phyloP scores from a whole-genome alignment of 2,329 filamentous ascomycete genomes.

The Thermothelomyces thermophilus region DNA sequence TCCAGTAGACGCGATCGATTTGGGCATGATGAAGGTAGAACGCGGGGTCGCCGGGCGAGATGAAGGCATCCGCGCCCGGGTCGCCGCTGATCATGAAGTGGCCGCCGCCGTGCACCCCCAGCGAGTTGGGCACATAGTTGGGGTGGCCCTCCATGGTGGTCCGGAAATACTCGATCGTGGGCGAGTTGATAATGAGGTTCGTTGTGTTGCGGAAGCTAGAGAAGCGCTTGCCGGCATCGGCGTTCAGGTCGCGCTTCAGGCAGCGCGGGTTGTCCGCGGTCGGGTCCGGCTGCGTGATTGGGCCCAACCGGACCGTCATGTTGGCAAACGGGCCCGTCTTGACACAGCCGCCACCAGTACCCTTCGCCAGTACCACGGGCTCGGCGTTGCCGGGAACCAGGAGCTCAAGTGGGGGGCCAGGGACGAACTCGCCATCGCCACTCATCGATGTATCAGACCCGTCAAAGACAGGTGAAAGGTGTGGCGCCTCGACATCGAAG shows the following conservation, averaged over 20 bases:
- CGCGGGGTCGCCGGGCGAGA: conserved; percentile 21
- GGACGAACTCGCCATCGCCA: conserved; percentile 18
- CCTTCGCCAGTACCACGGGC: conserved; percentile 7
- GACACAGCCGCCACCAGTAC: conserved; percentile 24
- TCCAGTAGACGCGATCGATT: conserved; percentile 23
- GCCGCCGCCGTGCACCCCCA: conserved; percentile 32
- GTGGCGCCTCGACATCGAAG: conserved; percentile 18
- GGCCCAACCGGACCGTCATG: conserved; percentile 35
- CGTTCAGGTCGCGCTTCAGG: conserved; percentile 37
- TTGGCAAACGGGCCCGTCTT: conserved; percentile 26
- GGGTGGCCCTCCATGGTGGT: conserved; percentile 28
- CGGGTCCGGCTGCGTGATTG: conserved; percentile 25
- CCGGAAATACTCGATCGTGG: conserved; percentile 35
- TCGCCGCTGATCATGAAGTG: conserved; percentile 32
- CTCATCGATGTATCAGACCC: conserved; percentile 23
- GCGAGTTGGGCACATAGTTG: conserved; percentile 24
- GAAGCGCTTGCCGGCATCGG: conserved; percentile 27
- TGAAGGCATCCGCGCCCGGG: conserved; percentile 21
- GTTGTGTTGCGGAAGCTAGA: conserved; percentile 31
- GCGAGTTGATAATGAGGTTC: conserved; percentile 32
- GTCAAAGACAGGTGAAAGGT: conserved; percentile 23
- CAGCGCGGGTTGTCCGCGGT: conserved; percentile 38
- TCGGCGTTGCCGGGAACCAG: conserved; percentile 1
- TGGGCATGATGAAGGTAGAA: conserved; percentile 25
- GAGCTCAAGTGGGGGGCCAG: conserved; percentile 2